These are phyloP conservation scores for Chamaecrista fasciculata DNA, from an alignment of 306 rosid species.

Conservation along the genomic window DNA sequence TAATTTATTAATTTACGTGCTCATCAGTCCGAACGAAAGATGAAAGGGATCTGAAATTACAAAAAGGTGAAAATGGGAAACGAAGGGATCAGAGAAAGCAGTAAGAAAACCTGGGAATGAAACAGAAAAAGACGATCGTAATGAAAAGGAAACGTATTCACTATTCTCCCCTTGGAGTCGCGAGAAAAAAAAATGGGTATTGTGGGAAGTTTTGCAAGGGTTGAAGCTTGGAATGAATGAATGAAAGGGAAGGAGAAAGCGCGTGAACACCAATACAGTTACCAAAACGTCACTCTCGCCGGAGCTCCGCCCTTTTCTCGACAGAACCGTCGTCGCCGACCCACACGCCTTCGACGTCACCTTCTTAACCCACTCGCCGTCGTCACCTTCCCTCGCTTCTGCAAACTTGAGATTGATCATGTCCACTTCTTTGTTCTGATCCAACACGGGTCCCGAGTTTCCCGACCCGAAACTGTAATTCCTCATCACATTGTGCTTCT, in stretches of 20 bases:
- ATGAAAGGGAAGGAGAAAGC: no score
- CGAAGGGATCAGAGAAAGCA: neutral
- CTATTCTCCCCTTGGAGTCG: neutral
- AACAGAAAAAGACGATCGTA: neutral
- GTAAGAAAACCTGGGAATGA: neutral
- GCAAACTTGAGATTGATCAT: slow-evolving; percentile 86
- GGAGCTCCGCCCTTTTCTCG: no score
- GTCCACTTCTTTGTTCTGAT: slow-evolving; percentile 71
- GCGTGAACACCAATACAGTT: no score
- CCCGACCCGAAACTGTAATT: slow-evolving; percentile 41
- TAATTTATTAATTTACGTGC: no score
- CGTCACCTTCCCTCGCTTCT: slow-evolving; percentile 96
- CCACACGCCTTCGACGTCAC: no score
- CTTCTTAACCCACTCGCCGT: no score
- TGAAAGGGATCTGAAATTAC: neutral
- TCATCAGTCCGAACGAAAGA: slow-evolving; percentile 21
- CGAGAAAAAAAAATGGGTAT: neutral
- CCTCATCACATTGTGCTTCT: slow-evolving; percentile 21
- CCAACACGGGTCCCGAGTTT: slow-evolving; percentile 37
- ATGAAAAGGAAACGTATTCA: neutral
- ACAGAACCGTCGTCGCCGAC: no score
- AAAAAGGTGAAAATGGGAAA: neutral
- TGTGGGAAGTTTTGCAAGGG: no score
- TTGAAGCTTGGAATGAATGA: no score
- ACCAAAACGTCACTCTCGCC: no score